phyloP scores from a whole-genome alignment of 1,284 basidiomycete species.

The Sporisorium scitamineum region DNA sequence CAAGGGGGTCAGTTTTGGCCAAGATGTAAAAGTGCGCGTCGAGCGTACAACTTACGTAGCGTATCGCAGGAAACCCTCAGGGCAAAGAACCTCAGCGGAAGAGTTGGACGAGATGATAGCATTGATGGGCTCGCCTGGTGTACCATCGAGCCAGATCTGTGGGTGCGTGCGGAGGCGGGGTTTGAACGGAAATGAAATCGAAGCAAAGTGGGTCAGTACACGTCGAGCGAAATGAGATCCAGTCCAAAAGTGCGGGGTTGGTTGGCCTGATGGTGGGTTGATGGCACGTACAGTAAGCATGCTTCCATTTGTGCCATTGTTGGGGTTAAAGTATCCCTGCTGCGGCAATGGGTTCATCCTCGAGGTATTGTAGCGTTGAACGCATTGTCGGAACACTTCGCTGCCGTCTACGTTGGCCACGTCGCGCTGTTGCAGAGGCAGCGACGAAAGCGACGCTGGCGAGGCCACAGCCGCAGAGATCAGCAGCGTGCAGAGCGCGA shows the following conservation, averaged over 20 bases:
- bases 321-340: constrained; percentile 40
- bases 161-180: neutral
- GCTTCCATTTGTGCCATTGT: constrained; percentile 45
- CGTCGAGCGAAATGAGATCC: constrained; percentile 5
- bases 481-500: constrained; percentile 18
- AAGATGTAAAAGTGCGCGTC: neutral
- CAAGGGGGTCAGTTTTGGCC: neutral
- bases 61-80: constrained; percentile 65
- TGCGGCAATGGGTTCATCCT: constrained; percentile 43
- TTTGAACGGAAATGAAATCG: constrained; percentile 2
- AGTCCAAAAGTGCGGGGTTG: neutral
- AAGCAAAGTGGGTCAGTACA: constrained; percentile 3
- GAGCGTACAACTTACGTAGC: constrained; percentile 47
- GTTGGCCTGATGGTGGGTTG: constrained; percentile 15
- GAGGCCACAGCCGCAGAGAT: neutral
- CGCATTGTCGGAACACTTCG: constrained; percentile 32
- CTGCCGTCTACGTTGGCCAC: constrained; percentile 26
- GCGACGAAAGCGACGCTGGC: constrained; percentile 25
- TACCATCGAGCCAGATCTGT: constrained; percentile 48
- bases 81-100: constrained; percentile 51
- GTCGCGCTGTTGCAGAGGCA: constrained; percentile 5
- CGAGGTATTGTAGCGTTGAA: constrained; percentile 44
- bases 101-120: constrained; percentile 63
- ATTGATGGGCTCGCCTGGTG: constrained; percentile 66
- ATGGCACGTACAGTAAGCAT: constrained; percentile 43